Conservation (phyloP, 257 asterid genomes). For the Jacaranda mimosifolia region DNA sequence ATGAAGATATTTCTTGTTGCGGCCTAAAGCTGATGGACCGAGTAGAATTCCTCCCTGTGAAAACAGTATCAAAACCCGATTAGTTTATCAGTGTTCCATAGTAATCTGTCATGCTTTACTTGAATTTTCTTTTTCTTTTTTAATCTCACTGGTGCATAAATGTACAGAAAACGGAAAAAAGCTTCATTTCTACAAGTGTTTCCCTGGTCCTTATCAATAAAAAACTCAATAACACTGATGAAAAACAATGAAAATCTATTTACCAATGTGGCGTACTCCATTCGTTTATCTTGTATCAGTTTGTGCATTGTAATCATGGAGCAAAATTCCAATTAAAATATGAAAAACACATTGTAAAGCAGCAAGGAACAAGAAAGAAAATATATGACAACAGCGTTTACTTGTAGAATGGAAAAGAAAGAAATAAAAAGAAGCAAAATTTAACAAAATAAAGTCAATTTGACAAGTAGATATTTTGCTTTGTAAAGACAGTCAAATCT, state of each 20-base stretch:
- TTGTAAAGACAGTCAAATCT: neutral
- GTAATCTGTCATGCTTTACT: neutral
- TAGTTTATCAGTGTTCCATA: neutral
- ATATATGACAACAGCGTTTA: neutral
- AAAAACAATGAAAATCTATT: neutral
- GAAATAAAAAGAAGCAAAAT: neutral
- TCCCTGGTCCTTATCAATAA: no score
- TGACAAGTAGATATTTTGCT: neutral
- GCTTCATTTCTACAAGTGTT: no score
- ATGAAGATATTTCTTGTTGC: constrained; percentile 46
- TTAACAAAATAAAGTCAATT: neutral
- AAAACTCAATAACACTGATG: neutral
- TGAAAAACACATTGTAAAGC: neutral
- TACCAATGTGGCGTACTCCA: neutral
- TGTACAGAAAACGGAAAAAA: neutral
- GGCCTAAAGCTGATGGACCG: constrained; percentile 68
- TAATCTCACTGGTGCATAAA: neutral
- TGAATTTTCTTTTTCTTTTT: neutral
- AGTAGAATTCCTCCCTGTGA: constrained; percentile 62
- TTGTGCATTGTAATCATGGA: neutral
- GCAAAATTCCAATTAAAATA: neutral
- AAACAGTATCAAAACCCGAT: neutral
- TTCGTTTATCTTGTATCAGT: neutral
- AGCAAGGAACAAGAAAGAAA: neutral
- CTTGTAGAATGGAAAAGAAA: neutral